Base-by-base conservation (phyloP, 148 eudicot species). In the Rhododendron kiyosumense region DNA sequence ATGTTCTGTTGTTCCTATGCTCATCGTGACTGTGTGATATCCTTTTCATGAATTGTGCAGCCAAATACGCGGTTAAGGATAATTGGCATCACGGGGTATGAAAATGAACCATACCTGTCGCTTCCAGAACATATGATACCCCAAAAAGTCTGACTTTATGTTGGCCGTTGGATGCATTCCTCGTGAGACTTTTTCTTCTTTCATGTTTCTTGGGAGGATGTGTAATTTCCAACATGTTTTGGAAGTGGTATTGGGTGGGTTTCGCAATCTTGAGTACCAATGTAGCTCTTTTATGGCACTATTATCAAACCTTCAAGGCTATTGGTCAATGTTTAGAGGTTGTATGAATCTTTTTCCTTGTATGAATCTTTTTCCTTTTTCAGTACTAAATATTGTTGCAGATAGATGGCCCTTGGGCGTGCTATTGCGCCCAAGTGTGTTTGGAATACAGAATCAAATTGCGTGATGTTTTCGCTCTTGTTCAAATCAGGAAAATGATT, bases 31-130 rank as follows among this genome's bases (percentile, higher is more conserved):
- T 0, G 15, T 86, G 54, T 86, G 57, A 73, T 73, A 9, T n/a
- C 15, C 30, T 80, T 77, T 69, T 49, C 49, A 32, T 77, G 9
- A 75, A 45, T 43, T 46, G 18, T 81, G 89, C 97, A 94, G 99
- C 99, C 99, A 41, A 95, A 92, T 74, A 94, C 98, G 4, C 91
- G 95, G 28, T 93, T 96, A 54, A 86, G 91, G 92, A 92, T 96
- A 83, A 89, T 92, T 59, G 94, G 94, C 85, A 96, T 96, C 88
- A 93, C 96, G 9, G 99, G 98, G 7, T 95, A 93, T 86, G 91
- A 96, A 86, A 92, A 94, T 81, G 91, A 88, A 36, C 98, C 98
- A 7, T 94, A 90, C 43, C 77, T 88, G 7, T 90, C 97, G 22
- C 93, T 94, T 51, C 82, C 90, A 34, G 52, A 87, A 86, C 3